A percentile compares a stretch with the other conserved stretches of the same genome.
Evolutionary conservation across 2,329 filamentous ascomycete genomes (phyloP).

Genomic region (Sporothrix phasma): DNA sequence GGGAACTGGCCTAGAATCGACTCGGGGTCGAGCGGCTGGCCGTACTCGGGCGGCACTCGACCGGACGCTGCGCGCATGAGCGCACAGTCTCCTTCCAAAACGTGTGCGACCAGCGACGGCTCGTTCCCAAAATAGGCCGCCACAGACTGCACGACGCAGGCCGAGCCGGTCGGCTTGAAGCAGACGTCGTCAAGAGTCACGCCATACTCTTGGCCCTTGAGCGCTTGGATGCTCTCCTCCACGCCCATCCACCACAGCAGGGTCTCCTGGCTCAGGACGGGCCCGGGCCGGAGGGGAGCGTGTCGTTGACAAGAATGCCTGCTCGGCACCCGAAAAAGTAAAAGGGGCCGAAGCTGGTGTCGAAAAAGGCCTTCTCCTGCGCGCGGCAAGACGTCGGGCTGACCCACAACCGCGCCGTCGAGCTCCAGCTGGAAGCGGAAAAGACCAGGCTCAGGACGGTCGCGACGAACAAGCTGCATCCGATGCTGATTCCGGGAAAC

Average conservation of each 20-base stretch:
- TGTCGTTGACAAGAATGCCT: slow-evolving; percentile 89
- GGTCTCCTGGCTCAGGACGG: slow-evolving; percentile 81
- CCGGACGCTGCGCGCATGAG: slow-evolving; percentile 68
- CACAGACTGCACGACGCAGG: slow-evolving; percentile 89
- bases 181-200: slow-evolving; percentile 75
- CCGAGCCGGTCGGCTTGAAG: slow-evolving; percentile 83
- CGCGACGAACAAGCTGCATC: slow-evolving; percentile 63
- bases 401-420: slow-evolving; percentile 92
- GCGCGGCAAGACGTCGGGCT: slow-evolving; percentile 88
- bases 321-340: slow-evolving; percentile 91
- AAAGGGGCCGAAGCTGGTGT: slow-evolving; percentile 86
- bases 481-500: slow-evolving; percentile 78
- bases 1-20: slow-evolving; percentile 79
- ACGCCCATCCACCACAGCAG: slow-evolving; percentile 90
- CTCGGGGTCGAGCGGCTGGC: slow-evolving; percentile 76
- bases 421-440: slow-evolving; percentile 79
- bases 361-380: slow-evolving; percentile 88
- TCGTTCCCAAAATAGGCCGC: slow-evolving; percentile 74
- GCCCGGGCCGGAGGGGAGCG: slow-evolving; percentile 49
- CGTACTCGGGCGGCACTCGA: slow-evolving; percentile 76
- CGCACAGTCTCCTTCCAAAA: slow-evolving; percentile 65
- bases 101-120: slow-evolving; percentile 49
- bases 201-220: slow-evolving; percentile 60
- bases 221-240: slow-evolving; percentile 62
- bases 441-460: slow-evolving; percentile 74